Percentiles rank a stretch among this genome's conserved stretches.
These are phyloP conservation scores for Allomyces macrogynus DNA, from an alignment of 192 early-diverging fungal species.

Conservation along the genomic window DNA sequence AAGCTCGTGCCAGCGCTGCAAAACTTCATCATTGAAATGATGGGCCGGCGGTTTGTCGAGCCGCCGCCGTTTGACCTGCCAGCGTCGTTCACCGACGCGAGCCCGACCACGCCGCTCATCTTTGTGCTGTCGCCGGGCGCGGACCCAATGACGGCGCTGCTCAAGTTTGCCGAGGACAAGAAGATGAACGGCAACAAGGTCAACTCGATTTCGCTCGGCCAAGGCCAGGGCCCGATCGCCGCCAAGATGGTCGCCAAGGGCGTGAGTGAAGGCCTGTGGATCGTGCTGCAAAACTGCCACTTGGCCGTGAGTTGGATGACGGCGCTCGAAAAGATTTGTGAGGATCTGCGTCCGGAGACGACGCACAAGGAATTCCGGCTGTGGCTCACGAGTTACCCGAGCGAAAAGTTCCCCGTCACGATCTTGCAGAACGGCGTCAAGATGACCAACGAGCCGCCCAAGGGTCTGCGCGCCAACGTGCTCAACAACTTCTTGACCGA, in stretches of 20 bases:
- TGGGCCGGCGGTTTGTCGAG: conserved; percentile 43
- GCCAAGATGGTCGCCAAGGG: conserved; percentile 35
- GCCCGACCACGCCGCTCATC: conserved; percentile 26
- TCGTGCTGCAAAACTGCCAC: conserved; percentile 46
- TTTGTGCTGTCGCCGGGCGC: conserved; percentile 44
- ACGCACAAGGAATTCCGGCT: conserved; percentile 34
- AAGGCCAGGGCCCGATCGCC: conserved; percentile 44
- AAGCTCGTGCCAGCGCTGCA: conserved; percentile 27
- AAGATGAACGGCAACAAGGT: conserved; percentile 30
- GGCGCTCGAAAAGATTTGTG: conserved; percentile 33
- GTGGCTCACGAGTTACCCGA: conserved; percentile 40
- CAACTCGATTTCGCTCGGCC: conserved; percentile 39
- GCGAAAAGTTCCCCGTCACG: conserved; percentile 30
- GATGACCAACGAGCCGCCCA: conserved; percentile 46
- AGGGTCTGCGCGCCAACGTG: conserved; percentile 34
- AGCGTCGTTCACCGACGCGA: conserved; percentile 37
- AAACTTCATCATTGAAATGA: conserved; percentile 34
- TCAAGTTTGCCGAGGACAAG: conserved; percentile 43
- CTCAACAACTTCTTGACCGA: conserved; percentile 34
- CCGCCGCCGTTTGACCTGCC: conserved; percentile 38
- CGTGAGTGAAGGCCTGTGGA: conserved; percentile 32
- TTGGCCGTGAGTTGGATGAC: conserved; percentile 36
- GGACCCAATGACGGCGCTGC: conserved; percentile 37
- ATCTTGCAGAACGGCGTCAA: conserved; percentile 36
- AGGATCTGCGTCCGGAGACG: conserved; percentile 26